A percentile compares a stretch with the other conserved stretches of the same genome.
Conservation (phyloP, 176 grass and related monocot species). For the Bolboschoenus planiculmis region DNA sequence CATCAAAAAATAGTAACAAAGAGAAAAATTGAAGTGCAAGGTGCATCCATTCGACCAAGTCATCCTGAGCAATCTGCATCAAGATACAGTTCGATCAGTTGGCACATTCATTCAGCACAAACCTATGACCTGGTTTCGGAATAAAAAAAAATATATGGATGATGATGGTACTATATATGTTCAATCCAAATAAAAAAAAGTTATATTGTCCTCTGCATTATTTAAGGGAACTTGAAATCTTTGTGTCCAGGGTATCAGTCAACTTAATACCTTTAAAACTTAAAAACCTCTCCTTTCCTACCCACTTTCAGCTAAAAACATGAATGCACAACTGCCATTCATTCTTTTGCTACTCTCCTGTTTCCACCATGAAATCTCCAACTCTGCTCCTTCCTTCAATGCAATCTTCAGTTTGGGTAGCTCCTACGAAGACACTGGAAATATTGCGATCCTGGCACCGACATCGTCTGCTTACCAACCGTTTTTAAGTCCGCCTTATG, state of each 20-base stretch:
- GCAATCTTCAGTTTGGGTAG: slow-evolving; percentile 42
- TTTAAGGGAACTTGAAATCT: background rate
- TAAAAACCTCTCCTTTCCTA: background rate
- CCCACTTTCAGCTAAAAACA: background rate
- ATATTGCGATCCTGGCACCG: background rate
- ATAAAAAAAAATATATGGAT: too few relatives aligned
- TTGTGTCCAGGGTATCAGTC: background rate
- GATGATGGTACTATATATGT: too few relatives aligned
- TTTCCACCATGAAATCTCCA: background rate
- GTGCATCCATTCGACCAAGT: background rate
- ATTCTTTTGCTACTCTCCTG: background rate
- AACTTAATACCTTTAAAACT: background rate
- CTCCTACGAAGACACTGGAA: slow-evolving; percentile 39
- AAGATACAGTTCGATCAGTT: too few relatives aligned
- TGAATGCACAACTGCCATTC: background rate
- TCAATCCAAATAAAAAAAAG: background rate
- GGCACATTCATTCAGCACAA: too few relatives aligned
- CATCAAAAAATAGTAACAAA: too few relatives aligned
- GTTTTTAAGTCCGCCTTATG: slow-evolving; percentile 19
- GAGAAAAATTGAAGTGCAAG: background rate
- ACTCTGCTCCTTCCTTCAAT: slow-evolving; percentile 1
- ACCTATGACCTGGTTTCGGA: too few relatives aligned
- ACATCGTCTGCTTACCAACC: background rate
- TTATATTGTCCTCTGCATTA: background rate
- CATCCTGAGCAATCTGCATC: background rate